Base-by-base conservation (phyloP, 176 grass and related monocot genomes). In the Tuctoria greenei region DNA sequence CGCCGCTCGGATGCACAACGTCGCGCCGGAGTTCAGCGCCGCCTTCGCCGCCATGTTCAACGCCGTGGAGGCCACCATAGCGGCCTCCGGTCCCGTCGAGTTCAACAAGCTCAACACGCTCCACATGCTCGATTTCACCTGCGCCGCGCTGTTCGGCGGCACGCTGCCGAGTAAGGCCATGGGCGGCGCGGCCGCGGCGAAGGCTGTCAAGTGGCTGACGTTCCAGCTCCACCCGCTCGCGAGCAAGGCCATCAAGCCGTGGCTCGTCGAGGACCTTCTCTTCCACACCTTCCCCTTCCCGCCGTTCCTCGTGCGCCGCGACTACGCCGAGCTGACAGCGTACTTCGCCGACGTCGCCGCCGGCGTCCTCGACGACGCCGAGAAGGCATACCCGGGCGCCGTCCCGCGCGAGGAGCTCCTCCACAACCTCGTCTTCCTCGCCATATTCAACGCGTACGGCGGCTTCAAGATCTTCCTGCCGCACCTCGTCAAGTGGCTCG, bases 401-500 rank as follows among this genome's bases (percentile, higher is more conserved):
- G 12, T 97, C 57, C 21, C 86, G 8, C 88, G 86, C 24, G 77
- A 93, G 24, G 88, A 91, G 75, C 88, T 89, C 18, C 73, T 91
- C 25, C 88, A 97, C 80, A 93, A 93, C 83, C 61, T 97, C 24
- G 15, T 97, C 16, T 97, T 97, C 67, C 34, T 58, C 37, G 73
- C 83, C n/a, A 61, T 90, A 38, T 97, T 97, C 73, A 93, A 93
- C 76, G 88, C 86, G 8, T 97, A 72, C 69, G 90, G 93, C 27
- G 93, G 86, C 4, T 77, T 83, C 83, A 97, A 93, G 86, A 74
- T 92, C 77, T 84, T 93, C 77, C 62, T 97, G n/a, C 90, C 90
- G 1, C 43, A 52, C 15, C 7, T 97, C 36, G 18, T 97, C 25
- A 90, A 90, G 74, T 86, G 82, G 75, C 82, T 97, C 25, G 84